phyloP scores from a whole-genome alignment of 495 filamentous ascomycete genomes.

The Podospora sp. region DNA sequence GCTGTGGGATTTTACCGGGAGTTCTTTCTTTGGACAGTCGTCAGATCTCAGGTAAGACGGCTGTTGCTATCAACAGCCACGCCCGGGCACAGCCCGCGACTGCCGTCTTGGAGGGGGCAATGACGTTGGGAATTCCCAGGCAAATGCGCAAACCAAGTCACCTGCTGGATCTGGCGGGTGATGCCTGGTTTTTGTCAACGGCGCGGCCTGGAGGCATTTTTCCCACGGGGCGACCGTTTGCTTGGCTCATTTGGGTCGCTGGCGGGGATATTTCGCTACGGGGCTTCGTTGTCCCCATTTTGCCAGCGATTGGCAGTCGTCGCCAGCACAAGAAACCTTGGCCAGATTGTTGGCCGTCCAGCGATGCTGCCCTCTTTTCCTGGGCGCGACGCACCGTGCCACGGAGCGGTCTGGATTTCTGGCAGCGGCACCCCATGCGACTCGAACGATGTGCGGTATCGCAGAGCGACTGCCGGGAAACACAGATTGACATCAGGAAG shows the following conservation, averaged over 20 bases:
- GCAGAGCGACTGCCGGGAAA: not conserved
- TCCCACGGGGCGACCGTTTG: not conserved
- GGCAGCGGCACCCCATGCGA: too few relatives aligned
- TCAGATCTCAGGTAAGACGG: not conserved
- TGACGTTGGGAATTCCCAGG: not conserved
- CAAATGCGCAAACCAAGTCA: not conserved
- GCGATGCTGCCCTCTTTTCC: conserved; percentile 3
- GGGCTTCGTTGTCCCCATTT: not conserved
- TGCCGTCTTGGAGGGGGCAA: not conserved
- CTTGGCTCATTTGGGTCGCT: conserved; percentile 15
- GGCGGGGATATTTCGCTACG: conserved; percentile 4
- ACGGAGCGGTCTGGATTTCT: not conserved
- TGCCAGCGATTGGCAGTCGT: conserved; percentile 6
- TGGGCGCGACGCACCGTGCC: not conserved
- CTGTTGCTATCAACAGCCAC: not conserved
- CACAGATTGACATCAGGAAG: conserved; percentile 5
- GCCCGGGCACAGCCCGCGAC: not conserved
- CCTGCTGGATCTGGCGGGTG: not conserved
- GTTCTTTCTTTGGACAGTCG: conserved; percentile 11
- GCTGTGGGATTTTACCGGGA: not conserved
- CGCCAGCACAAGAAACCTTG: not conserved
- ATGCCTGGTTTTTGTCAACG: conserved; percentile 5
- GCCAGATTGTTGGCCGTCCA: conserved; percentile 3
- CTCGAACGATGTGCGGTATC: not conserved
- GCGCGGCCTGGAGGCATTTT: not conserved